Evolutionary conservation across 2,329 filamentous ascomycete genomes (phyloP), one percentile per base, ranked within the genome.

Genomic region (Periglandula ipomoeae): DNA sequence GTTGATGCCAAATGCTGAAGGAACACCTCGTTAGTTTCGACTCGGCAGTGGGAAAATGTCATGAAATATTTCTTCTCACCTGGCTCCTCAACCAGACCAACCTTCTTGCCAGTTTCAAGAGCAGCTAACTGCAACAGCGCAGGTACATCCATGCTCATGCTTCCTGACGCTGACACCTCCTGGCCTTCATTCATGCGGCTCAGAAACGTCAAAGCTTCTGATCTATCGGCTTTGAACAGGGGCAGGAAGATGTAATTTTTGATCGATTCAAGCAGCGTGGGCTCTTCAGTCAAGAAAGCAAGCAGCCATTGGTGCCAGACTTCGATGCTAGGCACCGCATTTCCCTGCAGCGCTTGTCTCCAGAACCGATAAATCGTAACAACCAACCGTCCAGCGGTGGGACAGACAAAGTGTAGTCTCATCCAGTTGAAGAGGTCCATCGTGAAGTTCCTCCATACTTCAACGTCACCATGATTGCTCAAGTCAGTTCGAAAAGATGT

Each of bases 41-140:
- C n/a, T n/a, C n/a, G n/a, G n/a, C n/a, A n/a, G n/a, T n/a, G n/a
- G n/a, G n/a, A n/a, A n/a, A n/a, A n/a, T n/a, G n/a, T n/a, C n/a
- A n/a, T n/a, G n/a, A n/a, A n/a, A n/a, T n/a, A 10, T 22, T n/a
- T 39, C 24, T 5, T 20, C 56, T 57, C 66, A 79, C 81, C 73
- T 55, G 83, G 79, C 56, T 87, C 84, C 50, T 84, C 81, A 2
- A 88, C 79, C 17, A 87, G 66, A 1, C 84, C 84, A 34, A 76
- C 69, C 58, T 84, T 85, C 64, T 87, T 88, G 13, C 82, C 85
- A 15, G 81, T 75, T 54, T 87, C 82, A 39, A 89, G 69, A n/a
- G 82, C 76, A 40, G 82, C 75, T 38, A 89, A 71, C 54, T 82
- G 78, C 9, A 88, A 65, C 39, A 82, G 69, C 0, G 78, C 74